A percentile compares a stretch with the other conserved stretches of the same genome.
Evolutionary conservation across 1,139 yeast species (phyloP).

Genomic region (Entelexis paramagnoliae): DNA sequence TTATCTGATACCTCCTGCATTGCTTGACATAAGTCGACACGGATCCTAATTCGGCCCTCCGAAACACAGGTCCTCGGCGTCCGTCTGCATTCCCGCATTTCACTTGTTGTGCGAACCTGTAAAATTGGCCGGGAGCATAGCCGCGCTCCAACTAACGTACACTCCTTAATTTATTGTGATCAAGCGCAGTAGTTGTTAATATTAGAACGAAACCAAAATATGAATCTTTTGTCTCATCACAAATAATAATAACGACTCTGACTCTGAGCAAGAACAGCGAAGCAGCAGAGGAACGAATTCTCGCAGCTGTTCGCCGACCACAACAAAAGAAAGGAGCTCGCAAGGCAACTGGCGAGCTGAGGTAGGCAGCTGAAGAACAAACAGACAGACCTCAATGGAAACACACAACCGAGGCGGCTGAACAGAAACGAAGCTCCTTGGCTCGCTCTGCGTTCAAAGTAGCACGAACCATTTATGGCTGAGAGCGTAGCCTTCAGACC

Average conservation of each 20-base stretch:
- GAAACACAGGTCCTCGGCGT: not conserved
- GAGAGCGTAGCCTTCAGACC: no score
- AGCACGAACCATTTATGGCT: no score
- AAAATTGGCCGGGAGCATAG: conserved; percentile 3
- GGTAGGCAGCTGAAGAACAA: no score
- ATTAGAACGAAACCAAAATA: not conserved
- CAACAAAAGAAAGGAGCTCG: no score
- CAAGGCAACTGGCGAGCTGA: no score
- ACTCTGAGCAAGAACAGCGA: not conserved
- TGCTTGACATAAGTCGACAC: not conserved
- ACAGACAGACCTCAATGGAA: no score
- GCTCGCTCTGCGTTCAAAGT: no score
- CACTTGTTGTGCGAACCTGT: not conserved
- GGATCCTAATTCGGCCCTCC: not conserved
- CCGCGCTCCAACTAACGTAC: conserved; percentile 8
- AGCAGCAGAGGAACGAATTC: no score
- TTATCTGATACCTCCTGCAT: conserved; percentile 5
- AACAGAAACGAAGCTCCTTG: no score
- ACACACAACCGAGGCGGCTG: no score
- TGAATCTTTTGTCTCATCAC: not conserved
- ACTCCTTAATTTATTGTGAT: conserved; percentile 7
- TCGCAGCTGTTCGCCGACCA: no score
- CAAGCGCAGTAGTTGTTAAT: conserved; percentile 7
- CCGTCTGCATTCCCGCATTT: not conserved
- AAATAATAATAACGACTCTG: no score